A percentile compares a stretch with the other conserved stretches of the same genome.
phyloP scores from a whole-genome alignment of 2,329 filamentous ascomycete species.

The Talaromyces amestolkiae region DNA sequence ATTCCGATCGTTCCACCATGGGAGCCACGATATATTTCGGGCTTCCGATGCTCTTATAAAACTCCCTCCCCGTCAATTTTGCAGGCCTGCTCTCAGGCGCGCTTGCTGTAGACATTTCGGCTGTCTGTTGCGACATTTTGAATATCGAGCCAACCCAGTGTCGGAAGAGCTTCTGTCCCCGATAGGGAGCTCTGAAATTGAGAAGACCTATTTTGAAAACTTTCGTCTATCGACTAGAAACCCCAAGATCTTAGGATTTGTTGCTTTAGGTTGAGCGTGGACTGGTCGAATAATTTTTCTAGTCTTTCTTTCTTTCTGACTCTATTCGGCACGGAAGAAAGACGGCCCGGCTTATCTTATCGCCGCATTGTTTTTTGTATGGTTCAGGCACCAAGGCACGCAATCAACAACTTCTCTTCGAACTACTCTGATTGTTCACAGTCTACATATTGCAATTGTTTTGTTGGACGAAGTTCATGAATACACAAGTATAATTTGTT shows the following conservation, averaged over 20 bases:
- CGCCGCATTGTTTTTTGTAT: slow-evolving; percentile 1
- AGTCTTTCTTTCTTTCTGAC: background rate
- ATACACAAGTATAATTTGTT: background rate
- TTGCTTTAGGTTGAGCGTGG: background rate
- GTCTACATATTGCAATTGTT: background rate
- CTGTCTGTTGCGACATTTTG: slow-evolving; percentile 27
- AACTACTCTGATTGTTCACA: background rate
- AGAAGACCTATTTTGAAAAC: slow-evolving; percentile 33
- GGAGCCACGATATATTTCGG: slow-evolving; percentile 89
- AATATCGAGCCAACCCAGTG: slow-evolving; percentile 14
- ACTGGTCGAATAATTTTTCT: background rate
- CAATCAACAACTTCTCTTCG: background rate
- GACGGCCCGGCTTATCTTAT: slow-evolving; percentile 23
- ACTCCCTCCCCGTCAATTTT: slow-evolving; percentile 80
- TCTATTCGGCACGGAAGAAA: slow-evolving; percentile 18
- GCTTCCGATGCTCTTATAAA: slow-evolving; percentile 91
- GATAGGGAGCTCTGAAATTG: slow-evolving; percentile 26
- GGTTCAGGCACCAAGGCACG: background rate
- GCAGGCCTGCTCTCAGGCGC: slow-evolving; percentile 21
- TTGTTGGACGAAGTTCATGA: background rate
- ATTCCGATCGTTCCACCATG: slow-evolving; percentile 98
- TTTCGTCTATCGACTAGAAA: background rate
- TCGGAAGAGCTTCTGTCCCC: slow-evolving; percentile 28
- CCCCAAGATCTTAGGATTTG: background rate
- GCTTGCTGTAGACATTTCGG: slow-evolving; percentile 21